Evolutionary conservation across 2,329 filamentous ascomycete species (phyloP).

Genomic region (Microascus cirrosus): DNA sequence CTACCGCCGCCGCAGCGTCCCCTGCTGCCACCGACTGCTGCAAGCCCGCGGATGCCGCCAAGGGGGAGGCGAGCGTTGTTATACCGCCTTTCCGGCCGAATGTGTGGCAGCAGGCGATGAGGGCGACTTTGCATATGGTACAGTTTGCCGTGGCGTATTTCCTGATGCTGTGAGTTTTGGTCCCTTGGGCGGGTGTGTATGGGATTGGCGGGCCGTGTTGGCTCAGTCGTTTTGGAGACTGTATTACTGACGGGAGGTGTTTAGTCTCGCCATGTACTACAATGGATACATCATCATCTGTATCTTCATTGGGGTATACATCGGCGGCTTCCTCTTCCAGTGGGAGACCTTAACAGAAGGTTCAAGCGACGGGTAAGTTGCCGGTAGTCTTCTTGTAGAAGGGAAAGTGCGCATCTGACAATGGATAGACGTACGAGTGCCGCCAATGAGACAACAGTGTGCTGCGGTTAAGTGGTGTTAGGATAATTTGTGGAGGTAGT

Average conservation of each 20-base stretch:
- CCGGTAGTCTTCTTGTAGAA: background rate
- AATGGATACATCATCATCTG: conserved; percentile 70
- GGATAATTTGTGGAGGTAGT: background rate
- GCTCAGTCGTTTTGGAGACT: background rate
- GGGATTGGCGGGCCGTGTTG: conserved; percentile 2
- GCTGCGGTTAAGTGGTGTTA: conserved; percentile 22
- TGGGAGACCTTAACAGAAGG: conserved; percentile 44
- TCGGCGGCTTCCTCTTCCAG: conserved; percentile 63
- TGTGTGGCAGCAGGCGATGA: conserved; percentile 51
- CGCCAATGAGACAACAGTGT: conserved; percentile 25
- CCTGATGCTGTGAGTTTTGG: conserved; percentile 49
- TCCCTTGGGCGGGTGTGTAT: background rate
- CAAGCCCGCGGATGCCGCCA: conserved; percentile 7
- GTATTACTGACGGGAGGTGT: background rate
- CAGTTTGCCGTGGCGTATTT: conserved; percentile 71
- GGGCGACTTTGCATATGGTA: conserved; percentile 56
- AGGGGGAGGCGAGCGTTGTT: background rate
- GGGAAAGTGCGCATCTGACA: background rate
- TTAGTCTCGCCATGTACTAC: conserved; percentile 44
- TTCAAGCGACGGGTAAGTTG: conserved; percentile 13
- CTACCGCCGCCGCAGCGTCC: conserved; percentile 7
- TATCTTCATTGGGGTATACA: conserved; percentile 64
- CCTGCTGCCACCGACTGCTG: conserved; percentile 10
- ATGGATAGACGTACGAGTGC: conserved; percentile 16
- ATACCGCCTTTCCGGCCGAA: conserved; percentile 40